Conservation (phyloP, 23 red algal species). For the Gracilaria domingensis region DNA sequence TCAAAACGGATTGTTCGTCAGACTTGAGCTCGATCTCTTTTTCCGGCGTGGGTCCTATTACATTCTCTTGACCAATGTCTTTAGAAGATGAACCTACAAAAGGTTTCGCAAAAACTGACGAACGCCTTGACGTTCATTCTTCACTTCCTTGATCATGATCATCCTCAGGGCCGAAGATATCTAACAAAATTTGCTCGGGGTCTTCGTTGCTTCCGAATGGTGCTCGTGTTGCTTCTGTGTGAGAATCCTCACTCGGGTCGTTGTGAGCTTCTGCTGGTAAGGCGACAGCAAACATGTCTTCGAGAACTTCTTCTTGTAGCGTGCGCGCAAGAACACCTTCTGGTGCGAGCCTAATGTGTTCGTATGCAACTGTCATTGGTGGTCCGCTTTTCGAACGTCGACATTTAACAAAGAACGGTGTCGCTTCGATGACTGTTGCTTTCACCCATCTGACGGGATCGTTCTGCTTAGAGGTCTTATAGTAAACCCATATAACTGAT, state of each 20-base stretch:
- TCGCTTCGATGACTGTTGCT: neutral
- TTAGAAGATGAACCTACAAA: too few species aligned
- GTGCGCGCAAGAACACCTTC: neutral
- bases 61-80: neutral
- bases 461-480: slow-evolving; percentile 14
- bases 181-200: neutral
- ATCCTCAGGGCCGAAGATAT: neutral
- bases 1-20: neutral
- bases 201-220: too few species aligned
- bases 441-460: neutral
- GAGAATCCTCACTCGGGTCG: too few species aligned
- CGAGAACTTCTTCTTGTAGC: too few species aligned
- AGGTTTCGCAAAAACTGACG: neutral
- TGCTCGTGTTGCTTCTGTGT: too few species aligned
- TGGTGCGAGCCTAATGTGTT: neutral
- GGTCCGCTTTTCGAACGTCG: neutral
- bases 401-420: neutral
- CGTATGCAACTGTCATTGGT: slow-evolving; percentile 4
- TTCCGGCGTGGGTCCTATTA: neutral
- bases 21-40: neutral
- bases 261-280: too few species aligned
- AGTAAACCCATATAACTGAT: neutral
- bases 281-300: too few species aligned
- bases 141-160: neutral
- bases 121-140: neutral